phyloP scores from a whole-genome alignment of 176 grass and related monocot genomes.

The Triticum dicoccoides region DNA sequence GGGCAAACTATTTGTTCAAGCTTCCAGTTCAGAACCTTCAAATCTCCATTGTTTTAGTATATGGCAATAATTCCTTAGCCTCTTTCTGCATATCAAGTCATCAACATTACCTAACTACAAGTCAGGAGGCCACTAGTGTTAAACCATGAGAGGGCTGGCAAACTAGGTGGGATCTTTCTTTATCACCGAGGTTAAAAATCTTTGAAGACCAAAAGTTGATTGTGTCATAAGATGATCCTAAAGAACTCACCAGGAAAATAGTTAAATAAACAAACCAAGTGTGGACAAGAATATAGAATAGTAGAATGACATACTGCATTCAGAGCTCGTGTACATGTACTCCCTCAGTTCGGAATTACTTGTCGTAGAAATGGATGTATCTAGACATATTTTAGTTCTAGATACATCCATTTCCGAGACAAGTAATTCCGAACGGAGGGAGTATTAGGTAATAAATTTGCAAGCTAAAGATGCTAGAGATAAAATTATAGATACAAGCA shows the following conservation, averaged over 20 bases:
- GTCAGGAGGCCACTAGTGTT: background rate
- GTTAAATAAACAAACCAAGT: too few relatives aligned
- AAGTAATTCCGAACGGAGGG: too few relatives aligned
- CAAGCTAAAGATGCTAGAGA: background rate
- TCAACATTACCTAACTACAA: background rate
- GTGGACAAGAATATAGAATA: too few relatives aligned
- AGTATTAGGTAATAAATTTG: too few relatives aligned
- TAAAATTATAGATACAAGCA: background rate
- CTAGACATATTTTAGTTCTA: too few relatives aligned
- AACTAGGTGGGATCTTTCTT: background rate
- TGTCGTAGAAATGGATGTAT: too few relatives aligned
- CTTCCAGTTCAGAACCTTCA: background rate
- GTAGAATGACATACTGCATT: too few relatives aligned
- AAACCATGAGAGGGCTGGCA: background rate
- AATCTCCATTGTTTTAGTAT: background rate
- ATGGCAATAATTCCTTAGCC: background rate
- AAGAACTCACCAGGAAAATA: background rate
- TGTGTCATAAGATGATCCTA: background rate
- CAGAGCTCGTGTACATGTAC: too few relatives aligned
- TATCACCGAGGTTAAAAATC: background rate
- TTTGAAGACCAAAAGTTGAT: background rate
- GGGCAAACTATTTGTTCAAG: background rate
- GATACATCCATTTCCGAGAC: too few relatives aligned
- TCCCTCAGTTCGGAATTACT: too few relatives aligned
- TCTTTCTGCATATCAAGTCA: background rate